phyloP scores from a whole-genome alignment of 768 basidiomycete genomes.

The Cystoderma amianthinum region DNA sequence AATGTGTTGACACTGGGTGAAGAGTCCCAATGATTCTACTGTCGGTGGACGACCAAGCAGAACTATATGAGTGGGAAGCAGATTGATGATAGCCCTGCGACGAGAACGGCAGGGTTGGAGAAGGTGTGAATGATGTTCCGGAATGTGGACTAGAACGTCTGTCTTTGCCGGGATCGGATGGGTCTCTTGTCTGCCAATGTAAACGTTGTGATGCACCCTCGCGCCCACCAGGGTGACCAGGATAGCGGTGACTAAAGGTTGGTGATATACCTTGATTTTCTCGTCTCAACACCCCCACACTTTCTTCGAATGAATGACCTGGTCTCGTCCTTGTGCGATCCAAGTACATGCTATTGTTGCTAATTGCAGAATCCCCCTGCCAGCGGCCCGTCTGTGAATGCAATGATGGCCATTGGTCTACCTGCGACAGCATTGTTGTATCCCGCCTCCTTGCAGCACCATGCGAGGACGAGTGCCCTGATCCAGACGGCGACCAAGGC shows the following conservation, averaged over 20 bases:
- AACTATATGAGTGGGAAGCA: conserved; percentile 27
- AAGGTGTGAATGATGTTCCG: conserved; percentile 21
- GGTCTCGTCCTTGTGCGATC: conserved; percentile 32
- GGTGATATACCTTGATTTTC: conserved; percentile 14
- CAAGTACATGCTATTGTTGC: conserved; percentile 18
- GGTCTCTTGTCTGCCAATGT: conserved; percentile 30
- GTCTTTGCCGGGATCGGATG: conserved; percentile 22
- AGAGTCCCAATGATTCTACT: conserved; percentile 26
- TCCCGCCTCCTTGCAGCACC: conserved; percentile 24
- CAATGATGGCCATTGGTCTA: conserved; percentile 28
- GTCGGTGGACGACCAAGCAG: conserved; percentile 30
- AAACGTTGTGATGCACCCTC: conserved; percentile 28
- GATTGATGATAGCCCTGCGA: conserved; percentile 27
- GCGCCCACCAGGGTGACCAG: conserved; percentile 14
- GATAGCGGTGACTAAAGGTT: conserved; percentile 18
- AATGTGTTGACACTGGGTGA: conserved; percentile 21
- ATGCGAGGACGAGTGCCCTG: conserved; percentile 14
- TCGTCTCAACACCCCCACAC: conserved; percentile 20
- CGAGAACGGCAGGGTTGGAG: conserved; percentile 27
- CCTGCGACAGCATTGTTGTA: conserved; percentile 14
- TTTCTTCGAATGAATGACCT: conserved; percentile 28
- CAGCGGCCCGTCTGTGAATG: conserved; percentile 30
- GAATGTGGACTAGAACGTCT: conserved; percentile 20
- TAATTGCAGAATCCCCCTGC: conserved; percentile 22
- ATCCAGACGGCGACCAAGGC: conserved; percentile 12